Conservation (phyloP, 2,329 filamentous ascomycete genomes). For the Aspergillus nomiae region DNA sequence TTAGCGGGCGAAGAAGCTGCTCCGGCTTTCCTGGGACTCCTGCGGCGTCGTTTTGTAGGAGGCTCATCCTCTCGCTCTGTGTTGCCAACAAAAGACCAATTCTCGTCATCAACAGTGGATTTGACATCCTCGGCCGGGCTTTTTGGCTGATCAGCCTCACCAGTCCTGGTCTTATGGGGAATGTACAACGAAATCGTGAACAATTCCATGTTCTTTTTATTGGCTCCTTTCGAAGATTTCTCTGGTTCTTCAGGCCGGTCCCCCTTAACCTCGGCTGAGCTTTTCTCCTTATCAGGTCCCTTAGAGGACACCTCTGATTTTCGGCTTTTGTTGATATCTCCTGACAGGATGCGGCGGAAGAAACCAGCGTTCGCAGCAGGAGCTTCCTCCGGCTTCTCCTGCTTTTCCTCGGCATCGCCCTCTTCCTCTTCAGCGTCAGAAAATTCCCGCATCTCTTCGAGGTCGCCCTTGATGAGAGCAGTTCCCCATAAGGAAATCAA, state of each 20-base stretch:
- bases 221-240: conserved; percentile 1
- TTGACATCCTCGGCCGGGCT: background rate
- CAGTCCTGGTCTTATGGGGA: conserved; percentile 21
- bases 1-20: background rate
- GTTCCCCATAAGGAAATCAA: conserved; percentile 74
- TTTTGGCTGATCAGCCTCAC: conserved; percentile 5
- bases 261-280: conserved; percentile 8
- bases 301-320: conserved; percentile 2
- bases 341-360: conserved; percentile 32
- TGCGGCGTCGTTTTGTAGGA: conserved; percentile 38
- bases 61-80: conserved; percentile 30
- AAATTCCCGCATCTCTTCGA: conserved; percentile 76
- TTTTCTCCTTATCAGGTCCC: conserved; percentile 1
- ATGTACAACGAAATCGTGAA: conserved; percentile 38
- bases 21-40: conserved; percentile 26
- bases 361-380: conserved; percentile 17
- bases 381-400: conserved; percentile 48
- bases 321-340: conserved; percentile 17
- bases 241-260: conserved; percentile 37
- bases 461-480: conserved; percentile 69
- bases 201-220: conserved; percentile 26
- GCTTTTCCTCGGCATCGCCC: conserved; percentile 13
- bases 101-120: conserved; percentile 18
- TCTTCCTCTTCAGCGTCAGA: conserved; percentile 62
- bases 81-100: conserved; percentile 21